A percentile compares a stretch with the other conserved stretches of the same genome.
Conservation (phyloP, 306 rosid genomes). For the Argentina anserina region DNA sequence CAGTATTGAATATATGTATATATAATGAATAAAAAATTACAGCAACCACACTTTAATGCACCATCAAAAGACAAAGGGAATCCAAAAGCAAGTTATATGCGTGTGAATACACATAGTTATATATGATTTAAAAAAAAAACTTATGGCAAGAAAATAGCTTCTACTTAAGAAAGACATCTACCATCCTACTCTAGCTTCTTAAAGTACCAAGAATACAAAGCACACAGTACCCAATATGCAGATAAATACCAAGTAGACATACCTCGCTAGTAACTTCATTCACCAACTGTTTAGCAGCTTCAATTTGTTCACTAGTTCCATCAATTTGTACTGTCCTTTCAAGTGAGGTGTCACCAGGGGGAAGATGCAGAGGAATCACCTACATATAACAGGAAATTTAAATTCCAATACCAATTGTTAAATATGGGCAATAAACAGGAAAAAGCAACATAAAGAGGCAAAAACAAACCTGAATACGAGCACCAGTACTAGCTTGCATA, state of each 20-base stretch:
- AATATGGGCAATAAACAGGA: too few relatives aligned
- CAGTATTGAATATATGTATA: neutral
- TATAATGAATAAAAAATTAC: neutral
- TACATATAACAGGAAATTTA: conserved; percentile 16
- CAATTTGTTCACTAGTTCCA: conserved; percentile 86
- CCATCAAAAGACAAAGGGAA: neutral
- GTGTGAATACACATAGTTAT: too few relatives aligned
- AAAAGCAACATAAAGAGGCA: neutral
- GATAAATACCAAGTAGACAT: conserved; percentile 29
- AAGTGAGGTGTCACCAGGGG: conserved; percentile 83
- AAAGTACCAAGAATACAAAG: neutral
- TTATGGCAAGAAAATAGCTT: neutral
- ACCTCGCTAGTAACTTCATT: conserved; percentile 87
- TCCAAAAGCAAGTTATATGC: neutral
- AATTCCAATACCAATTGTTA: neutral
- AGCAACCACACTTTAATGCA: neutral
- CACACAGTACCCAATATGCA: conserved; percentile 28
- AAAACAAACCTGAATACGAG: conserved; percentile 85
- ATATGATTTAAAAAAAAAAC: neutral
- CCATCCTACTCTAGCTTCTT: neutral
- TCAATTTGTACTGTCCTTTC: conserved; percentile 92
- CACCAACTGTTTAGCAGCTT: conserved; percentile 80
- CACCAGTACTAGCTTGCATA: conserved; percentile 88
- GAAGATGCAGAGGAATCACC: conserved; percentile 98
- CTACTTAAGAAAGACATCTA: neutral